A percentile compares a stretch with the other conserved stretches of the same genome.
These are phyloP conservation scores for Talaromyces adpressus DNA, from an alignment of 495 filamentous ascomycete genomes.

Conservation along the genomic window DNA sequence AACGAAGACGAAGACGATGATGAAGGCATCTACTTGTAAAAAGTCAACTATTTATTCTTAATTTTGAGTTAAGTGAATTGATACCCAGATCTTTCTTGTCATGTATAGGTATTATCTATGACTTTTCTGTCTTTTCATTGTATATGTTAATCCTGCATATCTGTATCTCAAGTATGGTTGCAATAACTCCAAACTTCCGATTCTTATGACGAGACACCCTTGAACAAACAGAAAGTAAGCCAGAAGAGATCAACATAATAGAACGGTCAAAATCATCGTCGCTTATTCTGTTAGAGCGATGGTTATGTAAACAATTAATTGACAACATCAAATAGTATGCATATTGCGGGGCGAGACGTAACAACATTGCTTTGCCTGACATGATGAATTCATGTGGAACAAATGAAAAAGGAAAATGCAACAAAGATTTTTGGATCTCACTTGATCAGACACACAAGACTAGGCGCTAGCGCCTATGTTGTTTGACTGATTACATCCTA, in stretches of 20 bases:
- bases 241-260: neutral
- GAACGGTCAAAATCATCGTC: neutral
- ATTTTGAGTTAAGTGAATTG: neutral
- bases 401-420: neutral
- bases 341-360: neutral
- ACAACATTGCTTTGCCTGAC: neutral
- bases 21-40: constrained; percentile 60
- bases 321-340: constrained; percentile 1
- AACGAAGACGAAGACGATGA: constrained; percentile 40
- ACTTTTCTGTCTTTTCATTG: neutral
- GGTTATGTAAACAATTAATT: neutral
- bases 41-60: neutral
- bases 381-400: neutral
- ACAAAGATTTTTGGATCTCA: neutral
- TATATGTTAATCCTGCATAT: neutral
- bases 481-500: neutral
- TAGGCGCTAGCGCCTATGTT: constrained; percentile 6
- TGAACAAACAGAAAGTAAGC: neutral
- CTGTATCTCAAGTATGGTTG: constrained; percentile 1
- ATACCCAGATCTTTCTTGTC: neutral
- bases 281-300: neutral
- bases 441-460: neutral
- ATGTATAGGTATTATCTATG: neutral
- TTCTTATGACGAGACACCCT: neutral
- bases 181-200: constrained; percentile 2